Base-by-base conservation (phyloP, 306 rosid genomes). In the Canavalia ensiformis region DNA sequence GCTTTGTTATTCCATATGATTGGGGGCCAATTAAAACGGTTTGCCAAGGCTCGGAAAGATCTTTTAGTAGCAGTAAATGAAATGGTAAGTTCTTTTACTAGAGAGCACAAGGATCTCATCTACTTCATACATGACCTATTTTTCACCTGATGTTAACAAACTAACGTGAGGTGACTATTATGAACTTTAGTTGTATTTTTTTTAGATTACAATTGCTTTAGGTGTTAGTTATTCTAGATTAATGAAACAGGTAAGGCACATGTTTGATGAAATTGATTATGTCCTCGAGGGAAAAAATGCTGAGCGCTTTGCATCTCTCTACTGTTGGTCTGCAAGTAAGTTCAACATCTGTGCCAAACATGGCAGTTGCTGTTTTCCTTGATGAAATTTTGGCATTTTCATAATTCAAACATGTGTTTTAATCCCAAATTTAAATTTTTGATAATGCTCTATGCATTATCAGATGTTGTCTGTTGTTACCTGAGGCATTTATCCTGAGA, bases 191-290 rank as follows among this genome's bases (percentile, higher is more conserved):
- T 77, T 79, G 46, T 52, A 60, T 72, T 75, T 72, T 59, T 49
- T 68, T 68, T 81, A 73, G 35, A 8, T 77, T 84, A 70, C 70
- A 68, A 78, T 74, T 81, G 7, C 58, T 51, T 63, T 46, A 55
- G 41, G 54, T 47, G 37, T 13, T 67, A 84, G 42, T 72, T 50
- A 70, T 79, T 70, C 68, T 77, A 52, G 62, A 69, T 76, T 66
- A 68, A 82, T 90, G 83, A 57, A 84, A 85, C 97, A 95, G 98
- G 97, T 93, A 71, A 93, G 98, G 59, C 99, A 95, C 90, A 95
- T 95, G 99, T 95, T 95, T 85, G 97, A 95, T 85, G 99, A 95
- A 88, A 95, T 93, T 79, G 92, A 95, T 87, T 95, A 95, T 84
- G 84, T 95, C 58, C 88, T 39, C 18, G 99, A 95, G 92, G 99